A percentile compares a stretch with the other conserved stretches of the same genome.
Conservation (phyloP, 169 alveolate species). For the Eimeria maxima region DNA sequence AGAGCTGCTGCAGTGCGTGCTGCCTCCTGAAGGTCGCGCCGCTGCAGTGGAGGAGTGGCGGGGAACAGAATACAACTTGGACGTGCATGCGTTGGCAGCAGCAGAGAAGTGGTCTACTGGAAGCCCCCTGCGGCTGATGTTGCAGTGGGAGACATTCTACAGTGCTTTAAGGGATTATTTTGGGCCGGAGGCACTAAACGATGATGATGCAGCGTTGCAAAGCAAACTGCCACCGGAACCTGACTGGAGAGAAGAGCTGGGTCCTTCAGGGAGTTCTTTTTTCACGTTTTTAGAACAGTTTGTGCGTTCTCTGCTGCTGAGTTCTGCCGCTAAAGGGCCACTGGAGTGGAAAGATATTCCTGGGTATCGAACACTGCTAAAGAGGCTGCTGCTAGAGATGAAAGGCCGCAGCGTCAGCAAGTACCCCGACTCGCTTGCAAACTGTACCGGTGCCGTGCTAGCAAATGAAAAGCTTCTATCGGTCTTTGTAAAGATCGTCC, state of each 20-base stretch:
- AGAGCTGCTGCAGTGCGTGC: slow-evolving; percentile 74
- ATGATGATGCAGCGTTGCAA: neutral
- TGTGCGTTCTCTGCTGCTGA: slow-evolving; percentile 41
- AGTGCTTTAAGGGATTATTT: slow-evolving; percentile 51
- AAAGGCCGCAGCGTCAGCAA: slow-evolving; percentile 65
- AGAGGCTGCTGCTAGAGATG: slow-evolving; percentile 83
- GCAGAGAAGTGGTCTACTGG: slow-evolving; percentile 38
- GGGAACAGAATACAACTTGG: slow-evolving; percentile 80
- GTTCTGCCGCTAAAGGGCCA: neutral
- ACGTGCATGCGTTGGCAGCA: slow-evolving; percentile 14
- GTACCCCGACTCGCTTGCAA: slow-evolving; percentile 84
- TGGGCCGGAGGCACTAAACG: slow-evolving; percentile 46
- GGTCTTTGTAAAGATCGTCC: slow-evolving; percentile 80
- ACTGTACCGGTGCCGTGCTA: slow-evolving; percentile 82
- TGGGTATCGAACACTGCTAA: slow-evolving; percentile 82
- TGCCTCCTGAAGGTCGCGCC: slow-evolving; percentile 29
- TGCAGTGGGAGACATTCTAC: slow-evolving; percentile 81
- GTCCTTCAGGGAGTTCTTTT: slow-evolving; percentile 69
- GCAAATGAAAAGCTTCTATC: slow-evolving; percentile 82
- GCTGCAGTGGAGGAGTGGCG: slow-evolving; percentile 83
- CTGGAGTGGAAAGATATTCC: slow-evolving; percentile 82
- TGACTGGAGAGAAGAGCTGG: slow-evolving; percentile 55
- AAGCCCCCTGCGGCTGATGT: slow-evolving; percentile 44
- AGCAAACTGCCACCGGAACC: neutral
- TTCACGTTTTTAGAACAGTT: slow-evolving; percentile 84